Evolutionary conservation across 2,329 filamentous ascomycete genomes (phyloP).

Genomic region (Mariannaea sp.): DNA sequence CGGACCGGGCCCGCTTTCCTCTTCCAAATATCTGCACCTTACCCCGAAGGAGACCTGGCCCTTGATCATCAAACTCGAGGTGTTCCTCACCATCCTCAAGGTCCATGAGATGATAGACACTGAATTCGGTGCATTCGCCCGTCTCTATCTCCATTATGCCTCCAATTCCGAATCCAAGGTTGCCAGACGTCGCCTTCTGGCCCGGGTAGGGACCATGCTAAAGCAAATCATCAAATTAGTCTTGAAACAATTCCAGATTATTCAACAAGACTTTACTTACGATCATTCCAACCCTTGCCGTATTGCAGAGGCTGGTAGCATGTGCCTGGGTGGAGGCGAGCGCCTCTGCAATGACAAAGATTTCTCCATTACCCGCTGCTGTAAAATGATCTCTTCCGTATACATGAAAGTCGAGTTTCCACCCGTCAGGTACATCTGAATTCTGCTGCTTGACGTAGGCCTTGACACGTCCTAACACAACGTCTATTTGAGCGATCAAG

Average conservation of each 20-base stretch:
- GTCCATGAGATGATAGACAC: constrained; percentile 55
- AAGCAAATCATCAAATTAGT: not conserved
- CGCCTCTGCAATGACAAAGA: constrained; percentile 54
- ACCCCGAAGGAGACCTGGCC: too few species aligned
- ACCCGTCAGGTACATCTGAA: constrained; percentile 21
- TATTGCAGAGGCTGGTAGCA: constrained; percentile 45
- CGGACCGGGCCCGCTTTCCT: not conserved
- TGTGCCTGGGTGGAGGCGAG: constrained; percentile 51
- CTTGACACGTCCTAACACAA: constrained; percentile 14
- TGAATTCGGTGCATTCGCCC: constrained; percentile 50
- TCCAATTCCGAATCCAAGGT: constrained; percentile 48
- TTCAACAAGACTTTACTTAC: too few species aligned
- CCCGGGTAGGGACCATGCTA: constrained; percentile 53
- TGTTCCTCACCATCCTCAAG: constrained; percentile 38
- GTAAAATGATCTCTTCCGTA: constrained; percentile 45
- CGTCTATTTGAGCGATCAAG: constrained; percentile 26
- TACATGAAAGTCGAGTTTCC: constrained; percentile 45
- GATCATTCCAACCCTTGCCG: constrained; percentile 39
- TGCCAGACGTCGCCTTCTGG: constrained; percentile 58
- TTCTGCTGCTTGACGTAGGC: constrained; percentile 31
- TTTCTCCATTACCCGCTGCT: constrained; percentile 7
- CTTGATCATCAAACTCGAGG: not conserved
- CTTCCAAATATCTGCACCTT: too few species aligned
- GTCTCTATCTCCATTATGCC: constrained; percentile 37
- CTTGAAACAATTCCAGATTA: rapidly evolving